These are phyloP conservation scores for Plasmodium inui DNA, from an alignment of 169 alveolate species.

Conservation along the genomic window DNA sequence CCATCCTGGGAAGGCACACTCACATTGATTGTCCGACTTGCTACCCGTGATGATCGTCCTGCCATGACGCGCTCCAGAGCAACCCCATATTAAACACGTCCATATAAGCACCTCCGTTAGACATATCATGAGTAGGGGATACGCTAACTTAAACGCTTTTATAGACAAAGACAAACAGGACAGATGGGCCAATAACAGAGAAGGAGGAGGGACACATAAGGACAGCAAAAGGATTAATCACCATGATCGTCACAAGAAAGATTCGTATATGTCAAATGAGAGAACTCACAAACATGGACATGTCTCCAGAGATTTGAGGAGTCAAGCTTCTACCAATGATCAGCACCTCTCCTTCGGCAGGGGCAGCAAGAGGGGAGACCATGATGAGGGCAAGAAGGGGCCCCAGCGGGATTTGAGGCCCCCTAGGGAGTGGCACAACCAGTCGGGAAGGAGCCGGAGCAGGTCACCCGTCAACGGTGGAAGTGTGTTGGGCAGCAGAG, in stretches of 20 bases:
- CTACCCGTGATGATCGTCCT: not conserved
- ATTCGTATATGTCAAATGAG: not conserved
- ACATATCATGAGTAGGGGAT: not conserved
- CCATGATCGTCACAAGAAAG: not conserved
- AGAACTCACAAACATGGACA: not conserved
- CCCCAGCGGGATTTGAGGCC: not conserved
- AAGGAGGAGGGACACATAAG: not conserved
- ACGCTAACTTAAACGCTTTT: constrained; percentile 4
- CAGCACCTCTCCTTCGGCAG: not conserved
- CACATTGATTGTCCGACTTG: not conserved
- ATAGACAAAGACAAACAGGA: constrained; percentile 6
- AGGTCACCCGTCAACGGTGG: no score
- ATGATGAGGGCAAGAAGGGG: not conserved
- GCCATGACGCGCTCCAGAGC: not conserved
- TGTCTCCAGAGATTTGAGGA: not conserved
- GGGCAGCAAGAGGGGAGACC: not conserved
- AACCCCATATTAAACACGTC: not conserved
- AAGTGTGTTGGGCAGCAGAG: no score
- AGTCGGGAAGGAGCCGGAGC: not conserved
- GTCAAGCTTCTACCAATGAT: not conserved
- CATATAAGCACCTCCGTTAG: not conserved
- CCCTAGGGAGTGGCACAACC: not conserved
- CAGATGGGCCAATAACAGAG: not conserved
- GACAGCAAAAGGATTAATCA: not conserved
- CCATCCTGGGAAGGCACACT: not conserved